Base-by-base conservation (phyloP, 2,329 filamentous ascomycete species). In the Pseudocercospora macadamiae region DNA sequence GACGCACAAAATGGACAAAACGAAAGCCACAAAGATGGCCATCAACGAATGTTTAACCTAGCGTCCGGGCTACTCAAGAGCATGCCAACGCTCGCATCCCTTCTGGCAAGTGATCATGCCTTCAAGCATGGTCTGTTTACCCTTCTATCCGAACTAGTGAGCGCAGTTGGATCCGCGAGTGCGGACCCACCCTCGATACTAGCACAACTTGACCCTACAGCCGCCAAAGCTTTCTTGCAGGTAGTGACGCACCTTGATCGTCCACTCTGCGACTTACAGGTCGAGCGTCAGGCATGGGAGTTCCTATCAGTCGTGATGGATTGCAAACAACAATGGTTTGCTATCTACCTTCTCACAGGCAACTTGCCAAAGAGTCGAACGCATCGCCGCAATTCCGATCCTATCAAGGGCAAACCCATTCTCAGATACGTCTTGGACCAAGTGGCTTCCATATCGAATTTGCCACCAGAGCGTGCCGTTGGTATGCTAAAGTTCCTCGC, bases 321-420 rank as follows among this genome's bases (percentile, higher is more conserved):
- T 65, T 93, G 91, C 71, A 88, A 91, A 63, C 95, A 99, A 72
- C 93, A 96, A 71, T 97, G 93, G 90, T 90, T 99, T 79, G 91
- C 93, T 0, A 91, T 96, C 62, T 96, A 93, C 70, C 82, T 99
- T 7, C 85, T 97, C 36, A 97, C 92, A 5, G 95, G 93, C 19
- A 89, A 87, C 70, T 91, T 91, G 0, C 92, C 93, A 3, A 90
- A 62, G 87, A 95, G 66, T 84, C 89, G 4, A 78, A 48, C 81
- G 81, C 44, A 62, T 39, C 42, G 73, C 74, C 68, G 86, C 86
- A 42, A 81, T 80, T 44, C 73, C 73, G 75, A 79, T 47, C 83
- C 67, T 25, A 77, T 81, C 12, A 76, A 78, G 62, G 80, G 79
- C 19, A 83, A 86, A 64, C 89, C 92, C 0, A 84, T 96, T 26